These are phyloP conservation scores for Sicyos edulis DNA, from an alignment of 306 rosid genomes.

Conservation along the genomic window DNA sequence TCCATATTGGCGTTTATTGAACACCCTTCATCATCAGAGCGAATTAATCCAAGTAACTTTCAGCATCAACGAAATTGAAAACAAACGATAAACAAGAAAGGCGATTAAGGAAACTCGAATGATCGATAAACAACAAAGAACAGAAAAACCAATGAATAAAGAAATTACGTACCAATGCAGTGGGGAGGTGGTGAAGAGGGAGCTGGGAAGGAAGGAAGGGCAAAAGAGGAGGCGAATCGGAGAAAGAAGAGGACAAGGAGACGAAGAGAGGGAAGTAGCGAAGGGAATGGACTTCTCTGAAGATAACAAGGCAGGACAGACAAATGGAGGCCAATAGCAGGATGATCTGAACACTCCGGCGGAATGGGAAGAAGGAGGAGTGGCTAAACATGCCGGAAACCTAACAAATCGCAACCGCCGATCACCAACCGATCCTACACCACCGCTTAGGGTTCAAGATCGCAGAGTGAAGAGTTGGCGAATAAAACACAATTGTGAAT, in stretches of 20 bases:
- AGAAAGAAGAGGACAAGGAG: constrained; percentile 29
- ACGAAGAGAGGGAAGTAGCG: constrained; percentile 36
- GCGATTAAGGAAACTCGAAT: not conserved
- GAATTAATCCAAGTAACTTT: not conserved
- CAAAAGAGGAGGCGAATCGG: constrained; percentile 15
- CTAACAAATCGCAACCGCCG: too few species aligned
- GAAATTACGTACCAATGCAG: too few species aligned
- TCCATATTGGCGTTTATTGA: not conserved
- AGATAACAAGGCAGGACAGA: constrained; percentile 44
- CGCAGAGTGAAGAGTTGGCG: not conserved
- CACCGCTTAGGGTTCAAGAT: constrained; percentile 5
- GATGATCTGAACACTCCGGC: not conserved
- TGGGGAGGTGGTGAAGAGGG: constrained; percentile 20
- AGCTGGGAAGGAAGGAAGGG: constrained; percentile 30
- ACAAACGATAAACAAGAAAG: not conserved
- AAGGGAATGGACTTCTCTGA: constrained; percentile 39
- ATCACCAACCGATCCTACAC: too few species aligned
- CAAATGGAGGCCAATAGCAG: constrained; percentile 43
- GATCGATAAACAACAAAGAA: not conserved
- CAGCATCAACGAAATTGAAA: constrained; percentile 4
- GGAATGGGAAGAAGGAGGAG: constrained; percentile 1
- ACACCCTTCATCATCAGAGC: not conserved
- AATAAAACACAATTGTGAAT: not conserved
- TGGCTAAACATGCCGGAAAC: constrained; percentile 13
- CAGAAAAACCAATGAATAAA: not conserved